Base-by-base conservation (phyloP, 371 early-diverging fungal species). In the Phascolomyces articulosus region DNA sequence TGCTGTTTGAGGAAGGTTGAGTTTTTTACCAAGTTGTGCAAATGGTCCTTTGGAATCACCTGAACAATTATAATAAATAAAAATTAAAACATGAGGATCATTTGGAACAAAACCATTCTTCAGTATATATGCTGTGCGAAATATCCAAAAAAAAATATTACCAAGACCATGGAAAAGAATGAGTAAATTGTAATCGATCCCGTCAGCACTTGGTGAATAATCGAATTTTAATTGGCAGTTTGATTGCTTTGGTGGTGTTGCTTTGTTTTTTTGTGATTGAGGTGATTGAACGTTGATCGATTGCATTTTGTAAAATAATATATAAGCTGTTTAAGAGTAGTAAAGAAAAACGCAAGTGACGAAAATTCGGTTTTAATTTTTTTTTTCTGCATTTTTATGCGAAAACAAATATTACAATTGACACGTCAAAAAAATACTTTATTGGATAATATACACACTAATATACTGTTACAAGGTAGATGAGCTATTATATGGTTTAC, bases 141-240 rank as follows among this genome's bases (percentile, higher is more conserved):
- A 49, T 40, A 24, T 20, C 1, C 13, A 28, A 20, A 57, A 16
- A 26, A 11, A 34, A 9, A 10, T 21, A 24, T 51, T 71, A 82
- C 82, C 92, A 29, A 92, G 78, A 26, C 93, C 93, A 67, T 92
- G 93, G 24, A 91, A 74, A 20, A 91, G 77, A 41, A 92, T 70
- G n/a, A 92, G 84, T n/a, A 90, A 64, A 73, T 90, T 90, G 60
- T 71, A 70, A 63, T 91, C 88, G 34, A 88, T 77, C 18, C 86
- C 85, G 68, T 91, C 91, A 9, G 51, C 28, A 57, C 87, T 86
- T 0, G 83, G 79, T 11, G 69, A 31, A 58, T 84, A 90, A 24
- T 83, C 71, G 63, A 87, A 87, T 55, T 64, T 56, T 7, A 87
- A 68, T 3, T 74, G 68, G 13, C 65, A 62, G 67, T 77, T 77